Percentiles rank a stretch among this genome's conserved stretches.
phyloP scores from a whole-genome alignment of 192 early-diverging fungal genomes.

The Chytriomyces hyalinus region DNA sequence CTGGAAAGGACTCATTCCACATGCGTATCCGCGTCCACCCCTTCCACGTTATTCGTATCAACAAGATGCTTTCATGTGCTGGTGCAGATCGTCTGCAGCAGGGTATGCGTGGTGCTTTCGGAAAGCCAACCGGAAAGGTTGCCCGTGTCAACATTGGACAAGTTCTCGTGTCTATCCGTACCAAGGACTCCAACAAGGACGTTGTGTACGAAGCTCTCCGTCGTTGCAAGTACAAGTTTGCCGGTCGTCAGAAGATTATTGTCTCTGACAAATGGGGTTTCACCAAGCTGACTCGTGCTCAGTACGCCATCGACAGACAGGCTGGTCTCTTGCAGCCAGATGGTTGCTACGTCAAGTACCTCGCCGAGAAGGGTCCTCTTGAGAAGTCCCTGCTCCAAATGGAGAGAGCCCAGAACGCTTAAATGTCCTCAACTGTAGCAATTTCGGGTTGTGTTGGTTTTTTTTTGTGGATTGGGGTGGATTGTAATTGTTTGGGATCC shows the following conservation, averaged over 20 bases:
- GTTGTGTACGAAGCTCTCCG: conserved; percentile 91
- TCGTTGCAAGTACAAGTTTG: conserved; percentile 99
- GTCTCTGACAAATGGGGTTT: conserved; percentile 99
- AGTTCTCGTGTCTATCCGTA: conserved; percentile 93
- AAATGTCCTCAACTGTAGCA: neutral
- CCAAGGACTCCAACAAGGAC: conserved; percentile 92
- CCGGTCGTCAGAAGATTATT: conserved; percentile 98
- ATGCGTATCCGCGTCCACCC: conserved; percentile 98
- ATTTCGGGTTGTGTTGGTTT: neutral
- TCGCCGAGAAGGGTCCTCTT: conserved; percentile 82
- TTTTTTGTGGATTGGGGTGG: neutral
- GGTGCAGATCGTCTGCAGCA: conserved; percentile 97
- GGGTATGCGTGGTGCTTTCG: conserved; percentile 99
- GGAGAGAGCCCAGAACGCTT: conserved; percentile 22
- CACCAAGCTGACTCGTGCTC: conserved; percentile 93
- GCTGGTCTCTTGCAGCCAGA: conserved; percentile 85
- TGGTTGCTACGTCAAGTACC: conserved; percentile 94
- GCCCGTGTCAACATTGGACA: conserved; percentile 99
- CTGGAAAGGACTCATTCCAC: conserved; percentile 99
- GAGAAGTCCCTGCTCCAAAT: conserved; percentile 42
- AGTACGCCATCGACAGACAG: conserved; percentile 80
- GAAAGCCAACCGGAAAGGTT: conserved; percentile 93
- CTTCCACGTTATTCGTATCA: conserved; percentile 99
- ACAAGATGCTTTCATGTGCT: conserved; percentile 99
- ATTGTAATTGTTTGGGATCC: neutral